Base-by-base conservation (phyloP, 2,329 filamentous ascomycete genomes). In the Alternaria consortialis region DNA sequence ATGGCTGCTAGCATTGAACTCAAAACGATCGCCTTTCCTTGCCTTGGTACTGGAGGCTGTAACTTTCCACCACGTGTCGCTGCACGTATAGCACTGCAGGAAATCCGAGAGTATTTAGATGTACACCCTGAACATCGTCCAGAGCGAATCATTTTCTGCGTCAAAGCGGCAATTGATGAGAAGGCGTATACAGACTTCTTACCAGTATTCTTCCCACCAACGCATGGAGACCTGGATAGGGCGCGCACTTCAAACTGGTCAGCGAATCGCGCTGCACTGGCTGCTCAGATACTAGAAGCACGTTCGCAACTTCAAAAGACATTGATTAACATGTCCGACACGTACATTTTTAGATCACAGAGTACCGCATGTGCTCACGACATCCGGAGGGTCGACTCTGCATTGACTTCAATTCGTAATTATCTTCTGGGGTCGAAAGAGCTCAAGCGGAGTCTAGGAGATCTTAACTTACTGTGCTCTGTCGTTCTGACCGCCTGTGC, bases 1-100 rank as follows among this genome's bases (percentile, higher is more conserved):
- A 55, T 68, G 15, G 76, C 75, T 5, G 58, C 62, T 7, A 52
- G 63, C 2, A 48, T 68, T 13, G 54, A 62, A 2, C 48, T 77
- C 42, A 74, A 72, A 36, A 76, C 69, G 1, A 61, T 79, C 12
- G 77, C 75, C 0, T 78, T 79, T 56, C 76, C 76, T 23, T 74
- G 71, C 43, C 42, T 79, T 3, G 74, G 69, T 15, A 66, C 71
- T 9, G 76, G 76, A 11, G 74, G 75, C 6, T 68, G 67, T 37
- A 73, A 71, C 1, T 76, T 77, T 44, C 72, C 74, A n/a, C 52
- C 72, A 32, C 63, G 69, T 11, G 60, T 71, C 5, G 76, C 77
- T 29, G 73, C 76, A 23, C 65, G 71, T 34, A 69, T 76, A 52
- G 75, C 74, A 17, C 66, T 79, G 3, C 69, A 74, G 52, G 73